Conservation (phyloP, 164 flowering plant genomes). For the Tetrastigma voinierianum region DNA sequence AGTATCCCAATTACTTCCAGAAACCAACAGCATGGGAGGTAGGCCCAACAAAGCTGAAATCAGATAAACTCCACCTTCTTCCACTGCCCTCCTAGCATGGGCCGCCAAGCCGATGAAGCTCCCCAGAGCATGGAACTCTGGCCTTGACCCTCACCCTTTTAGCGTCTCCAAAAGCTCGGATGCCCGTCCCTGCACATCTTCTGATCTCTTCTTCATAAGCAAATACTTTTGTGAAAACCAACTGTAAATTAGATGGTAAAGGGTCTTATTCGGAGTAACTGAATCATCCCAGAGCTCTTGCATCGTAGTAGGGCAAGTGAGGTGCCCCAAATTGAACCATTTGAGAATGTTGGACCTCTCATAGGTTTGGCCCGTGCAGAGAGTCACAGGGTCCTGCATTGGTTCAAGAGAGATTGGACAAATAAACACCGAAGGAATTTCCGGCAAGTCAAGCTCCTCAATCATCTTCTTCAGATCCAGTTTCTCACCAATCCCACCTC, state of each 20-base stretch:
- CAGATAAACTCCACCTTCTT: conserved; percentile 61
- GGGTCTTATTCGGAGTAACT: conserved; percentile 56
- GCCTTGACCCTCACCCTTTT: conserved; percentile 82
- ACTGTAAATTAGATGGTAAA: conserved; percentile 36
- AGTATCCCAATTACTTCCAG: conserved; percentile 77
- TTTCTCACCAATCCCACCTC: conserved; percentile 28
- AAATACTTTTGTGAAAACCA: conserved; percentile 58
- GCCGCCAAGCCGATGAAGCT: conserved; percentile 46
- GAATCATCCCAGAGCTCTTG: conserved; percentile 73
- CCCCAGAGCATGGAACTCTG: conserved; percentile 79
- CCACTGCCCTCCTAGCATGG: conserved; percentile 62
- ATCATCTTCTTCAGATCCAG: conserved; percentile 59
- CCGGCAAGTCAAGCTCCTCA: conserved; percentile 34
- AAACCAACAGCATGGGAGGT: conserved; percentile 90
- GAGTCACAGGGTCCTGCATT: conserved; percentile 75
- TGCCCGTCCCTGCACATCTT: conserved; percentile 79
- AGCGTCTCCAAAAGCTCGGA: conserved; percentile 63
- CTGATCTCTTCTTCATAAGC: conserved; percentile 74
- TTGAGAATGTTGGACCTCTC: conserved; percentile 66
- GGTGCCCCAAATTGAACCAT: conserved; percentile 61
- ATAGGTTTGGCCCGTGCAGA: conserved; percentile 74
- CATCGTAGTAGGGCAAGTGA: conserved; percentile 72
- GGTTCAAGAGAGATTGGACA: conserved; percentile 73
- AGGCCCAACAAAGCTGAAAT: conserved; percentile 67
- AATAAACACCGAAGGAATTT: conserved; percentile 54